These are phyloP conservation scores for Malus fusca DNA, from an alignment of 306 rosid species.

Conservation along the genomic window DNA sequence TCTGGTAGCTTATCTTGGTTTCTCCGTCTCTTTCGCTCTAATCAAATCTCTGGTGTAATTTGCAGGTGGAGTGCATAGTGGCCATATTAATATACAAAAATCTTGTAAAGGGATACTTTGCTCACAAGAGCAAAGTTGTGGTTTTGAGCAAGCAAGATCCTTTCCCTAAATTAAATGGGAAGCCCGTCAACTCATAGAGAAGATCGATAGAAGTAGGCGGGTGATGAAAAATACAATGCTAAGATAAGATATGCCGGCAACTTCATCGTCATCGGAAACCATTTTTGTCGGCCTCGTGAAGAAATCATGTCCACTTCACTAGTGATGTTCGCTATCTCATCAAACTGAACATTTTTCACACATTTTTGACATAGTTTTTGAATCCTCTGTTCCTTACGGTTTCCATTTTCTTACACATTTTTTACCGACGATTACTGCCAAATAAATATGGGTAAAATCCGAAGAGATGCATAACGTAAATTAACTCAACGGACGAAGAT, in stretches of 20 bases:
- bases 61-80: slow-evolving; percentile 96
- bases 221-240: neutral
- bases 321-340: neutral
- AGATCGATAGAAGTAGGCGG: neutral
- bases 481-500: neutral
- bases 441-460: neutral
- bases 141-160: slow-evolving; percentile 96
- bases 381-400: neutral
- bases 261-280: neutral
- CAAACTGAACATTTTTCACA: no score
- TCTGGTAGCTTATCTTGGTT: neutral
- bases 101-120: slow-evolving; percentile 87
- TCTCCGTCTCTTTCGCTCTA: neutral
- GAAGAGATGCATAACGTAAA: neutral
- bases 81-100: slow-evolving; percentile 77
- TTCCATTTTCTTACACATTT: neutral
- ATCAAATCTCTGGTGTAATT: slow-evolving; percentile 9
- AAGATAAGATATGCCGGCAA: neutral
- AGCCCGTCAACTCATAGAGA: slow-evolving; percentile 59
- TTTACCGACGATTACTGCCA: neutral
- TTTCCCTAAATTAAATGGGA: slow-evolving; percentile 86
- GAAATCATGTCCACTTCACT: neutral
- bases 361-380: no score
- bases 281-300: neutral
- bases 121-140: slow-evolving; percentile 93